Evolutionary conservation across 1,284 basidiomycete genomes (phyloP).

Genomic region (Ustilago bromivora): DNA sequence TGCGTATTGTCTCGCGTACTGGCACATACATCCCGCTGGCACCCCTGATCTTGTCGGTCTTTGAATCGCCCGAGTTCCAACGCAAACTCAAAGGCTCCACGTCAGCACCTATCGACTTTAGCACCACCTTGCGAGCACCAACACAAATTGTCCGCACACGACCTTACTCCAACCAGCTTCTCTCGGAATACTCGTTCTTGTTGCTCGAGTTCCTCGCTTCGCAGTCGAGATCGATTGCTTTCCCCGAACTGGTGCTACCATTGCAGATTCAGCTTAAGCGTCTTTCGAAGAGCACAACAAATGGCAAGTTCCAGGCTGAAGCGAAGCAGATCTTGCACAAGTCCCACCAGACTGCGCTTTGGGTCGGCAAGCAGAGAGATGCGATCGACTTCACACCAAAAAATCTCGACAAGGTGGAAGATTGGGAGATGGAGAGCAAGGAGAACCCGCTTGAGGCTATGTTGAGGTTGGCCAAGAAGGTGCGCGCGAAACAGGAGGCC

Average conservation of each 20-base stretch:
- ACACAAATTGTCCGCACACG: conserved; percentile 89
- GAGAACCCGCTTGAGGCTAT: conserved; percentile 65
- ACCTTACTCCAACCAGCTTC: conserved; percentile 84
- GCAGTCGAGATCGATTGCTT: conserved; percentile 76
- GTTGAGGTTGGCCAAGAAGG: conserved; percentile 63
- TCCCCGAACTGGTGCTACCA: conserved; percentile 93
- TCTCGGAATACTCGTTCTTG: conserved; percentile 83
- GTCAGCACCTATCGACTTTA: conserved; percentile 87
- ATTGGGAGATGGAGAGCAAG: conserved; percentile 41
- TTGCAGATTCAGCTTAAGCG: conserved; percentile 74
- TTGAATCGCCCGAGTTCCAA: conserved; percentile 81
- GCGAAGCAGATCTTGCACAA: conserved; percentile 63
- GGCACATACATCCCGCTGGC: conserved; percentile 88
- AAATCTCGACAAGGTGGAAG: conserved; percentile 50
- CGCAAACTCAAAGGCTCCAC: conserved; percentile 88
- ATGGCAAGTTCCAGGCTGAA: conserved; percentile 53
- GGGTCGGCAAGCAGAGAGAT: conserved; percentile 58
- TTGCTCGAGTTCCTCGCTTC: conserved; percentile 81
- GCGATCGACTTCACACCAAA: conserved; percentile 66
- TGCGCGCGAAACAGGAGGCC: conserved; percentile 63
- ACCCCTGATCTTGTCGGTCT: conserved; percentile 85
- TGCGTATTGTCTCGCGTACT: conserved; percentile 81
- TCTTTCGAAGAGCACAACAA: conserved; percentile 56
- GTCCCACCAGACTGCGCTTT: conserved; percentile 56
- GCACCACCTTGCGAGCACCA: conserved; percentile 86